Conservation (phyloP, 2,329 filamentous ascomycete species). For the Verticillium longisporum region DNA sequence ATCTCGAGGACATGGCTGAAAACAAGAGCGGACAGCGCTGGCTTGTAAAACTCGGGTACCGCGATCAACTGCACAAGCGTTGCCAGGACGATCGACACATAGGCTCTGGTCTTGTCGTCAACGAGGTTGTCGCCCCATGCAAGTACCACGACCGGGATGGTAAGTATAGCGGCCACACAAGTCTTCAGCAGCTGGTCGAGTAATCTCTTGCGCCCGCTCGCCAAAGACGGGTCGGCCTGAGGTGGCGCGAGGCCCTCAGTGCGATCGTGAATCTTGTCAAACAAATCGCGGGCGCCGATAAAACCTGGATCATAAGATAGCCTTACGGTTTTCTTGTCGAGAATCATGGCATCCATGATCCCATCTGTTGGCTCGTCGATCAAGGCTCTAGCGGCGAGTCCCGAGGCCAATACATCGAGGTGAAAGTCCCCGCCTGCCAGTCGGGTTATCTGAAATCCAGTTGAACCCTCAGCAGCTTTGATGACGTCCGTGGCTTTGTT, state of each 20-base stretch:
- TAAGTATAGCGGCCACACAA: constrained; percentile 18
- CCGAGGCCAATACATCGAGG: constrained; percentile 20
- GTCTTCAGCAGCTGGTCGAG: constrained; percentile 25
- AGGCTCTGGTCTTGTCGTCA: constrained; percentile 13
- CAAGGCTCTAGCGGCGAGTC: constrained; percentile 13
- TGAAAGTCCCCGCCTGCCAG: constrained; percentile 18
- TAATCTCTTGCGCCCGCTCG: constrained; percentile 21
- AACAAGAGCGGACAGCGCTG: constrained; percentile 39
- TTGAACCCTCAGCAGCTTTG: constrained; percentile 16
- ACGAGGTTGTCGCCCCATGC: constrained; percentile 21
- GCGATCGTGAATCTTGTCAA: constrained; percentile 10
- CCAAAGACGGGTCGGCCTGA: constrained; percentile 21
- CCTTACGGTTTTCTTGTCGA: constrained; percentile 23
- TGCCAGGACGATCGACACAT: constrained; percentile 35
- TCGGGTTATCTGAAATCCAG: constrained; percentile 21
- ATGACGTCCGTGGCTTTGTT: constrained; percentile 20
- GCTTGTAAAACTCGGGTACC: constrained; percentile 40
- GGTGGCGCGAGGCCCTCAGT: constrained; percentile 21
- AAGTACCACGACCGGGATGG: constrained; percentile 24
- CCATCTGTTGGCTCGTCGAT: constrained; percentile 13
- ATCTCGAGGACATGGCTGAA: constrained; percentile 41
- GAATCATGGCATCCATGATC: constrained; percentile 15
- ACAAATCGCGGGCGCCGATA: constrained; percentile 22
- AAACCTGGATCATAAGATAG: constrained; percentile 25
- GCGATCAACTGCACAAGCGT: constrained; percentile 44